These are phyloP conservation scores for Agrostemma githago DNA, from an alignment of 148 eudicot species.

Conservation along the genomic window DNA sequence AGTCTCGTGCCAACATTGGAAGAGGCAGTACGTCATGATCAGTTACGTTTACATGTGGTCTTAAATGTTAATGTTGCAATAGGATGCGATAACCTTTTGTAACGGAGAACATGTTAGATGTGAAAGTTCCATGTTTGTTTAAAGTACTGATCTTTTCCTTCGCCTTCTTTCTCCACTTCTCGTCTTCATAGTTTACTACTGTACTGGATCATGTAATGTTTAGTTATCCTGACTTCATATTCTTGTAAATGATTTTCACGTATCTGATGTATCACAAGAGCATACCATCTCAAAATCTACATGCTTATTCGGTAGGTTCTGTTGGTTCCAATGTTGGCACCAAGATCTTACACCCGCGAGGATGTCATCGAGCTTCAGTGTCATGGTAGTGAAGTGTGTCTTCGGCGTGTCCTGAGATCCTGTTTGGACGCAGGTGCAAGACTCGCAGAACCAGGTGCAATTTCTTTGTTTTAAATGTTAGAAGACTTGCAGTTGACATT, in stretches of 20 bases:
- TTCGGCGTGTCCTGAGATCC: slow-evolving; percentile 79
- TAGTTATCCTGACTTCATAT: not conserved
- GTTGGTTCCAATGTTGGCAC: slow-evolving; percentile 89
- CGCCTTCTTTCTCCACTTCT: not conserved
- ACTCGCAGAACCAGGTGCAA: slow-evolving; percentile 89
- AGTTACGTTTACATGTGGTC: not conserved
- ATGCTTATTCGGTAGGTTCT: slow-evolving; percentile 46
- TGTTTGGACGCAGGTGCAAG: slow-evolving; percentile 94
- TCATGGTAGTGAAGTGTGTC: slow-evolving; percentile 95
- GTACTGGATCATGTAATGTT: not conserved
- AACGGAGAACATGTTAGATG: not conserved
- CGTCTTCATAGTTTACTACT: not conserved
- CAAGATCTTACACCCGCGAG: slow-evolving; percentile 95
- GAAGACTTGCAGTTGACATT: not conserved
- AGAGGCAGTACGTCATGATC: not conserved
- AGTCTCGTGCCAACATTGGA: not conserved
- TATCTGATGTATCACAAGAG: not conserved
- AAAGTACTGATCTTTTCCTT: not conserved
- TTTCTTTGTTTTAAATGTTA: not conserved
- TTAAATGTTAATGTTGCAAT: not conserved
- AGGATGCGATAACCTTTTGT: not conserved
- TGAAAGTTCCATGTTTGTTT: not conserved
- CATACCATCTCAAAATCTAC: slow-evolving; percentile 1
- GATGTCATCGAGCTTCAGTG: slow-evolving; percentile 98
- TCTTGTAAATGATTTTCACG: slow-evolving; percentile 1